Evolutionary conservation across 495 filamentous ascomycete species (phyloP), one percentile per base, ranked within the genome.

Genomic region (Cairneyella variabilis): DNA sequence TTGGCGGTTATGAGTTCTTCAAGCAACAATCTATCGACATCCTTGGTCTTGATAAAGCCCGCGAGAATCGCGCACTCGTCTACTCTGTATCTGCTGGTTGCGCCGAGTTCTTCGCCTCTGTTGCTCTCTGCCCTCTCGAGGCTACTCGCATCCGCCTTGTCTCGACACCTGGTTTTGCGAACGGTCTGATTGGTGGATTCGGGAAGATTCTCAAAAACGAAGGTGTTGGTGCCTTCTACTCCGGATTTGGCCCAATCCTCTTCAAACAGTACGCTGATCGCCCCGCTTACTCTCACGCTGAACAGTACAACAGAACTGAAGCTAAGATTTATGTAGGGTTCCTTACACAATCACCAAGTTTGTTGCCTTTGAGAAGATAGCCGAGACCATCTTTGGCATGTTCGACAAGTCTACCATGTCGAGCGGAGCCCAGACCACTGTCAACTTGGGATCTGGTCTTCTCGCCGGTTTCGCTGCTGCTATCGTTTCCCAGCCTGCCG

Each of bases 271-370:
- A 83, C 71, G 90, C 83, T 45, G 25, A 3, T 32, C n/a, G n/a
- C n/a, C 28, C 28, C 28, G 28, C 6, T 32, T 7, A 32, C 7
- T 14, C 6, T 6, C 28, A 7, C 28, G 14, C 6, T 32, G 28
- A 32, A 6, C 7, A 14, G 28, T 14, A 14, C 28, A 32, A 32
- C 7, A 1, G 11, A 51, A 21, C 23, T 41, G 18, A 40, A 21
- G 39, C 61, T 62, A 46, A 62, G 20, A 38, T 32, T 9, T 9
- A 26, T 43, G 14, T 61, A 95, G 90, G 83, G 88, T 98, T 71
- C 93, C 93, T 54, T 98, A 98, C 80, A 98, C 93, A 70, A 97
- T 98, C 92, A 79, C 95, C 79, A 98, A 98, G 81, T 98, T 98
- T 82, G 93, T 96, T 72, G 93, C 96, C 62, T 97, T 86, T 84